These are phyloP conservation scores for Uromyces viciae-fabae DNA, from an alignment of 1,284 basidiomycete species.

Conservation along the genomic window DNA sequence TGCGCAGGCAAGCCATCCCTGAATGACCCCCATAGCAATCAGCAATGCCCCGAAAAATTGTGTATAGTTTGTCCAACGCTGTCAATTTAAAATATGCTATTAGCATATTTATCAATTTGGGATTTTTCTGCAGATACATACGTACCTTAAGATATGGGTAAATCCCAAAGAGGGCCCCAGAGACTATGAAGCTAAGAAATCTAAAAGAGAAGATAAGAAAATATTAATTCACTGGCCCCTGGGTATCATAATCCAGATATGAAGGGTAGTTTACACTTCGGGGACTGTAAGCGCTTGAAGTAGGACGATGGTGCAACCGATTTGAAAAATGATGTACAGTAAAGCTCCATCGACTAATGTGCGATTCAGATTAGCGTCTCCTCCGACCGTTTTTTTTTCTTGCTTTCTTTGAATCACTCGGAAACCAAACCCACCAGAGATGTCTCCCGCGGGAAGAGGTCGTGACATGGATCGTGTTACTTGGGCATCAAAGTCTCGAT, in stretches of 20 bases:
- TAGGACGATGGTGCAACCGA: constrained; percentile 15
- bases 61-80: constrained; percentile 38
- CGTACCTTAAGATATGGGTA: constrained; percentile 40
- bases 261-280: constrained; percentile 28
- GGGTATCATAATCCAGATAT: neutral
- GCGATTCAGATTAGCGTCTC: neutral
- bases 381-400: no score
- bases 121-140: neutral
- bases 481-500: constrained; percentile 38
- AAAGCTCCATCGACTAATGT: constrained; percentile 30
- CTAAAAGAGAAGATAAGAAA: neutral
- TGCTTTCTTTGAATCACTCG: no score
- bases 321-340: constrained; percentile 32
- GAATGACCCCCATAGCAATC: constrained; percentile 39
- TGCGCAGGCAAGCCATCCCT: constrained; percentile 37
- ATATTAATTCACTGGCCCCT: neutral
- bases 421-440: constrained; percentile 35
- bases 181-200: constrained; percentile 12
- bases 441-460: constrained; percentile 31
- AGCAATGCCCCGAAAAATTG: constrained; percentile 36
- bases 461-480: constrained; percentile 29
- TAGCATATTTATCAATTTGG: neutral
- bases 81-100: neutral
- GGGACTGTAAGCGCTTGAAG: constrained; percentile 7
- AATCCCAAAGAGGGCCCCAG: constrained; percentile 25